These are phyloP conservation scores for Verticillium zaregamsianum DNA, from an alignment of 2,329 filamentous ascomycete species.

Conservation along the genomic window DNA sequence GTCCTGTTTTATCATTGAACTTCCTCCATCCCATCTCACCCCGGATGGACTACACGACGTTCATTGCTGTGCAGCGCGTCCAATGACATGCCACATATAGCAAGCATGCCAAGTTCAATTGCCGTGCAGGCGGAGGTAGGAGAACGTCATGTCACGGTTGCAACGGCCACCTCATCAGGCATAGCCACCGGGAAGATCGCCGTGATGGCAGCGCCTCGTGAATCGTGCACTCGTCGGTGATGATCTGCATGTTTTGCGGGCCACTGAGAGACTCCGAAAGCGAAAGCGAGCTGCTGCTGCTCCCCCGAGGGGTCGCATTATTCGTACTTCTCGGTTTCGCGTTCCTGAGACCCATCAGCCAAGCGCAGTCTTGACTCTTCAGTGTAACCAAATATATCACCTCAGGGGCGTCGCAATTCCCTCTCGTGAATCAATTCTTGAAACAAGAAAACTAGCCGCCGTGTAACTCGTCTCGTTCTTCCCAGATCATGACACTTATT, in stretches of 20 bases:
- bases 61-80: not conserved
- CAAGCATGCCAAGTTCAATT: not conserved
- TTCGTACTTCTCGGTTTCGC: no score
- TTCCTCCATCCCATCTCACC: not conserved
- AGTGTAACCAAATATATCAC: not conserved
- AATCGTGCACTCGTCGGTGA: not conserved
- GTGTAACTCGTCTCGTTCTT: not conserved
- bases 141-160: not conserved
- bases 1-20: not conserved
- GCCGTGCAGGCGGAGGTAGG: not conserved
- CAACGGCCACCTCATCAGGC: not conserved
- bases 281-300: no score
- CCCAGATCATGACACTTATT: not conserved
- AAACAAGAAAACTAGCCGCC: not conserved
- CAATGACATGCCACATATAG: not conserved
- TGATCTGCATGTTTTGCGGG: not conserved
- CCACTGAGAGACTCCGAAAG: no score
- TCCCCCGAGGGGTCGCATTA: no score
- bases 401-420: not conserved
- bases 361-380: not conserved
- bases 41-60: not conserved
- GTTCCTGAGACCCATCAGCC: no score
- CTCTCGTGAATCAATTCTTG: not conserved
- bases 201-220: not conserved
- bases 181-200: not conserved